Percentiles rank a stretch among this genome's conserved stretches.
Conservation (phyloP, 106 monocot species). For the Dendrobium catenatum region DNA sequence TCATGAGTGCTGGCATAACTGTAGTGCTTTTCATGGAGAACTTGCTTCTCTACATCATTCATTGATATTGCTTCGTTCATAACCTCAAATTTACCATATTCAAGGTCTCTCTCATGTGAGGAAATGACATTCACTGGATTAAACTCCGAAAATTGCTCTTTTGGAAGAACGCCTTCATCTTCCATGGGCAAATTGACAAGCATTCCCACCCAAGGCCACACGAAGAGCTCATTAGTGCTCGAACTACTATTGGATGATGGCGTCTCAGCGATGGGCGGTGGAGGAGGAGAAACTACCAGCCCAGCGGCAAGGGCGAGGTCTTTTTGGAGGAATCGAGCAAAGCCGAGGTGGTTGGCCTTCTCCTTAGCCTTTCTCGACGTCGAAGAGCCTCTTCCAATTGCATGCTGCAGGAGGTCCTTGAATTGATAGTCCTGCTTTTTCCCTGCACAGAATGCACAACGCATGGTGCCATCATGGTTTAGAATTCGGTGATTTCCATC, state of each 20-base stretch:
- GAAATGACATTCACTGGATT: constrained; percentile 47
- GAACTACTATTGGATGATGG: neutral
- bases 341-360: constrained; percentile 55
- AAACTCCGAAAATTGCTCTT: constrained; percentile 47
- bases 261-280: neutral
- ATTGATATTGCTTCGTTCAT: no score
- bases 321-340: constrained; percentile 37
- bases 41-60: no score
- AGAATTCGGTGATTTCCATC: constrained; percentile 22
- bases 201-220: constrained; percentile 83
- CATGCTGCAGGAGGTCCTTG: constrained; percentile 73
- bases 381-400: constrained; percentile 47
- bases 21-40: no score
- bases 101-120: constrained; percentile 31
- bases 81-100: constrained; percentile 37
- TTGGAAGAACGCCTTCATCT: constrained; percentile 30
- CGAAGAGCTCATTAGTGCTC: constrained; percentile 34
- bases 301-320: constrained; percentile 19
- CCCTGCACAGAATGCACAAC: constrained; percentile 64
- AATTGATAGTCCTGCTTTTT: constrained; percentile 50
- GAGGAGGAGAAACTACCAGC: constrained; percentile 9
- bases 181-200: constrained; percentile 52
- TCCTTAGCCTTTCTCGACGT: constrained; percentile 35
- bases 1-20: no score
- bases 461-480: constrained; percentile 27